Evolutionary conservation across 208 protist species (phyloP), one percentile per base, ranked within the genome.

Genomic region (Acanthamoeba healyi): DNA sequence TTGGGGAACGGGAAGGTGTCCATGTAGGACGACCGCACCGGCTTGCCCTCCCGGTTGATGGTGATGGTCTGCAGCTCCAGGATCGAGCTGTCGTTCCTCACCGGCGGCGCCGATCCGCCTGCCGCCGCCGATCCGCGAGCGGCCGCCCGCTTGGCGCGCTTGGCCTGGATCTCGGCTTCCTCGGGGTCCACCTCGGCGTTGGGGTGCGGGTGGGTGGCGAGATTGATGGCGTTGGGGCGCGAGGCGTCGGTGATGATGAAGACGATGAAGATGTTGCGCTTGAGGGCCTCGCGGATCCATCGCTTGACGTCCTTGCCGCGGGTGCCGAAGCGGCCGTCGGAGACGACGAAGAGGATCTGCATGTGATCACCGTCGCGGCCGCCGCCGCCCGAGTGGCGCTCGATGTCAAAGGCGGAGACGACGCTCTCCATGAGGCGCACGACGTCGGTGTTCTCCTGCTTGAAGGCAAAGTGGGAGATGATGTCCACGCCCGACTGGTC

Each of bases 1-100:
- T 99, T 99, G 26, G 99, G 98, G 94, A 99, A 99, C 51, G 99
- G 99, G 95, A 99, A 99, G 65, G 98, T 97, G 87, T 99, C 98
- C 97, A 99, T 98, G 97, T 99, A 99, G 1, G 97, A 96, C 10
- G 63, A 79, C n/a, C 87, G 56, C 61, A 79, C 63, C 26, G 87
- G 87, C 63, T 79, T 72, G 36, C 87, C 87, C 34, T 54, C 87
- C 22, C 36, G 14, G 49, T 74, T 44, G 72, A 51, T 51, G 63
- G 63, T 79, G 32, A 93, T 93, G 19, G 87, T 93, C 42, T 93
- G 87, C 61, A 93, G 61, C 63, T 93, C 87, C 4, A 93, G 49
- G 5, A 93, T 93, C 6, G 87, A 93, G 38, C 63, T 79, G 87
- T 61, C 63, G 54, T 54, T 61, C 29, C 54, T 3, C 29, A 14